phyloP scores from a whole-genome alignment of 257 asterid species.

The Solanum bulbocastanum region DNA sequence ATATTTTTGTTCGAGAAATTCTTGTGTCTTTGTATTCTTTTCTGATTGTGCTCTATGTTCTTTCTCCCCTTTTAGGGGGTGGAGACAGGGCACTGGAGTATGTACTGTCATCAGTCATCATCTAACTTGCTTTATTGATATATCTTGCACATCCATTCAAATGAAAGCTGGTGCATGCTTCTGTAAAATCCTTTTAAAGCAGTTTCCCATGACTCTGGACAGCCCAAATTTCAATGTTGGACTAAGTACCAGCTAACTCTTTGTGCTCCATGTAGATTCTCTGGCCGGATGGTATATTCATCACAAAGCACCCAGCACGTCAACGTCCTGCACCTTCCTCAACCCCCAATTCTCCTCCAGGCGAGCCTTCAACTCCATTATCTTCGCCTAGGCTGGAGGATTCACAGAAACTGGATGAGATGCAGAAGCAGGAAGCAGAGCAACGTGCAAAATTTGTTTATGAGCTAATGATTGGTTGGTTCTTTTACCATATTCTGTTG shows the following conservation, averaged over 20 bases:
- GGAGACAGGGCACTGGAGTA: background rate
- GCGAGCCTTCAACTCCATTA: conserved; percentile 27
- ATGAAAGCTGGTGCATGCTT: background rate
- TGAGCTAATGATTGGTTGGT: conserved; percentile 54
- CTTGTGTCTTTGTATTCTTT: background rate
- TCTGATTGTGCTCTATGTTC: background rate
- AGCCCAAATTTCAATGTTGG: background rate
- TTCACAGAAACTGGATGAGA: conserved; percentile 41
- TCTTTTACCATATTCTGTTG: background rate
- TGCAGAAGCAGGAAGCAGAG: conserved; percentile 64
- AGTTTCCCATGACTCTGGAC: background rate
- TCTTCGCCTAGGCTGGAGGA: conserved; percentile 44
- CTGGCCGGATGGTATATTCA: conserved; percentile 94
- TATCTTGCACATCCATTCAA: background rate
- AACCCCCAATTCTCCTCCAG: conserved; percentile 21
- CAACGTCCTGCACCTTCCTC: conserved; percentile 43
- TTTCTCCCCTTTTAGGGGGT: background rate
- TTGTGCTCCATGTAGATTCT: conserved; percentile 45
- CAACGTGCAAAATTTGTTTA: conserved; percentile 68
- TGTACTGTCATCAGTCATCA: background rate
- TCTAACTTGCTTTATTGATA: background rate
- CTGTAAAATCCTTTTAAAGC: background rate
- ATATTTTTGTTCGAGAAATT: background rate
- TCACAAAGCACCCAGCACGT: conserved; percentile 84
- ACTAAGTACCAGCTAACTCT: background rate